phyloP scores from a whole-genome alignment of 2,329 filamentous ascomycete species.

The Xylaria sp. region DNA sequence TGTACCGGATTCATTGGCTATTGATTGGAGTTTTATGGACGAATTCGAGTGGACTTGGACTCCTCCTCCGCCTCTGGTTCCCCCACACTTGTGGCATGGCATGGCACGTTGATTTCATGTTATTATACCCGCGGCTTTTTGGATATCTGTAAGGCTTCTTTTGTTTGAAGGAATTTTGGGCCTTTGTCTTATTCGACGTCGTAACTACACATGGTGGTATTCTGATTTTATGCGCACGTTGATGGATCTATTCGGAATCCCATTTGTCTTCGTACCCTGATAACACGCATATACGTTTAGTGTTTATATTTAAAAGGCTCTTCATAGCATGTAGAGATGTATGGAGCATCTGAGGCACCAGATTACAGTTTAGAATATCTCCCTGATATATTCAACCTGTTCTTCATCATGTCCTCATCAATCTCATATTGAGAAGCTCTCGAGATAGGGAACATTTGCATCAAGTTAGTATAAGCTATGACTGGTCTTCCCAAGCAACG shows the following conservation, averaged over 20 bases:
- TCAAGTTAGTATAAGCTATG: background rate
- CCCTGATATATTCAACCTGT: background rate
- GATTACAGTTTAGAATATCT: background rate
- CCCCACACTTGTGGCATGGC: slow-evolving; percentile 33
- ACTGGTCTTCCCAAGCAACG: background rate
- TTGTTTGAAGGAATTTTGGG: background rate
- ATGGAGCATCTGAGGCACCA: background rate
- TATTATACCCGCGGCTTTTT: background rate
- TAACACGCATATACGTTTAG: background rate
- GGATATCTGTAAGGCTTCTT: background rate
- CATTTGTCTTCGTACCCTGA: background rate
- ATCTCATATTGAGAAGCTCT: background rate
- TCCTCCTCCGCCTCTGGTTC: slow-evolving; percentile 24
- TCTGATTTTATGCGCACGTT: background rate
- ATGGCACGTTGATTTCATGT: slow-evolving; percentile 27
- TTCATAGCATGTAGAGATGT: slow-evolving; percentile 1
- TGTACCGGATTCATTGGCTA: slow-evolving; percentile 41
- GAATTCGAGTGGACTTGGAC: slow-evolving; percentile 50
- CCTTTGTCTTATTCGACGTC: background rate
- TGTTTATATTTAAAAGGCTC: background rate
- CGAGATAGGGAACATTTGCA: background rate
- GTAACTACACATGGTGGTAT: background rate
- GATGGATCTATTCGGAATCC: background rate
- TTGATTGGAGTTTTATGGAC: slow-evolving; percentile 52
- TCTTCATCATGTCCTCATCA: background rate